Percentiles rank a stretch among this genome's conserved stretches.
Conservation (phyloP, 352 stramenopile genomes). For the Phytophthora agathidicida region DNA sequence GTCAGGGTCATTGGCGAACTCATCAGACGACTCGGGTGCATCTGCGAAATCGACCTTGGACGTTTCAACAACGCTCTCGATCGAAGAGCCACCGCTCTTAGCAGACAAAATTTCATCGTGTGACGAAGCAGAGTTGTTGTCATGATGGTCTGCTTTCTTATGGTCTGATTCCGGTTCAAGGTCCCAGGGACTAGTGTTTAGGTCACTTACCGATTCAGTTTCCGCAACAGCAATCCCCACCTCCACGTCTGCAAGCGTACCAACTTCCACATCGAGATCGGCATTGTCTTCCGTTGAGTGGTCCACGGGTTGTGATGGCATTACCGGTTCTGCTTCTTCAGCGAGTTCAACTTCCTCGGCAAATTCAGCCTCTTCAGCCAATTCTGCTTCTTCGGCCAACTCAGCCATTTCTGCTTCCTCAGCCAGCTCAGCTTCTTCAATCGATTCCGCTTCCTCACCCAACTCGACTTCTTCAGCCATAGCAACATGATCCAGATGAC, state of each 20-base stretch:
- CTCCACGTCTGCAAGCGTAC: constrained; percentile 43
- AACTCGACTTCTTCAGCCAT: constrained; percentile 21
- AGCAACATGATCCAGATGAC: constrained; percentile 14
- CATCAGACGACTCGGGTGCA: constrained; percentile 33
- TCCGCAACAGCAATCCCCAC: constrained; percentile 40
- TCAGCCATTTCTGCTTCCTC: constrained; percentile 21
- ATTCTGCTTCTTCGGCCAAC: constrained; percentile 14
- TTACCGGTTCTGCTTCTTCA: constrained; percentile 18
- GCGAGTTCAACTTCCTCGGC: constrained; percentile 1
- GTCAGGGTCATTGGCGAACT: constrained; percentile 49
- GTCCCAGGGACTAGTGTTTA: constrained; percentile 35
- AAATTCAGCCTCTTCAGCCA: constrained; percentile 22
- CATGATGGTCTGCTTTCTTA: constrained; percentile 15
- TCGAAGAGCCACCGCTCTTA: neutral
- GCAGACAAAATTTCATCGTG: constrained; percentile 11
- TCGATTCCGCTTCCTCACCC: constrained; percentile 15
- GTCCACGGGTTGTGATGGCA: constrained; percentile 16
- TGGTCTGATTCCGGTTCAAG: constrained; percentile 29
- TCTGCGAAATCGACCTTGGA: constrained; percentile 42
- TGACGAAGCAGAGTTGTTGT: constrained; percentile 2
- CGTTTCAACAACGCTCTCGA: constrained; percentile 11
- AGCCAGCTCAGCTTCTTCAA: constrained; percentile 15
- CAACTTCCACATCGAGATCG: constrained; percentile 40
- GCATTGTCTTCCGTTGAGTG: constrained; percentile 10
- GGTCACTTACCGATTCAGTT: constrained; percentile 12